Evolutionary conservation across 495 filamentous ascomycete genomes (phyloP), one percentile per base, ranked within the genome.

Genomic region (Penicillium herquei): DNA sequence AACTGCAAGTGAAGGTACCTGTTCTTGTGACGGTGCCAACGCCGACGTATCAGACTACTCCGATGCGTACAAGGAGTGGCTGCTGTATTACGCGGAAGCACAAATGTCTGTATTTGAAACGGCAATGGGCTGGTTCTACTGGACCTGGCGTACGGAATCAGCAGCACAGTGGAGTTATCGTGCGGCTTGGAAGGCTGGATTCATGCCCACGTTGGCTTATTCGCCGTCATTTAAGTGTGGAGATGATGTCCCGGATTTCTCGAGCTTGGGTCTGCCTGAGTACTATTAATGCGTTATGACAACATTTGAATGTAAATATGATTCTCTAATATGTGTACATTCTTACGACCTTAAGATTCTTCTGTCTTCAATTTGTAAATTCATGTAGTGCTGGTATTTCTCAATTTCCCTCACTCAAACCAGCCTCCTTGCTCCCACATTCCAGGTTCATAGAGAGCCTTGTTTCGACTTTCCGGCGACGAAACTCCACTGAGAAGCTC

Each of bases 81-180:
- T 99, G 56, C 81, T 80, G 62, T 88, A 87, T 66, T 97, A 98
- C 74, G 93, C 94, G 18, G 87, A 96, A 72, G 93, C 92, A 39
- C 95, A 99, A 76, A 98, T 99, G 90, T 73, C 81, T 13, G 87
- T 84, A 31, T 99, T 96, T 58, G 92, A 96, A 70, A 83, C 85
- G 42, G 90, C 88, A 7, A 92, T 88, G 85, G 95, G 95, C 45
- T 98, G 95, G 94, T 92, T 96, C 73, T 98, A 98, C 74, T 99
- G 95, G 95, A 96, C 92, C 18, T 91, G 88, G 90, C 74, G 84
- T 55, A 92, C 88, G 3, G 87, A 92, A 73, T 79, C 72, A 39
- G 87, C 91, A 45, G 77, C 85, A 39, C 94, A 98, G 74, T 99
- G 94, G 94, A 96, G 91, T 70, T 99, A 93, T 67, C 91, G 90